Conservation (phyloP, 2,329 filamentous ascomycete species). For the Tolypocladium guangdongense region DNA sequence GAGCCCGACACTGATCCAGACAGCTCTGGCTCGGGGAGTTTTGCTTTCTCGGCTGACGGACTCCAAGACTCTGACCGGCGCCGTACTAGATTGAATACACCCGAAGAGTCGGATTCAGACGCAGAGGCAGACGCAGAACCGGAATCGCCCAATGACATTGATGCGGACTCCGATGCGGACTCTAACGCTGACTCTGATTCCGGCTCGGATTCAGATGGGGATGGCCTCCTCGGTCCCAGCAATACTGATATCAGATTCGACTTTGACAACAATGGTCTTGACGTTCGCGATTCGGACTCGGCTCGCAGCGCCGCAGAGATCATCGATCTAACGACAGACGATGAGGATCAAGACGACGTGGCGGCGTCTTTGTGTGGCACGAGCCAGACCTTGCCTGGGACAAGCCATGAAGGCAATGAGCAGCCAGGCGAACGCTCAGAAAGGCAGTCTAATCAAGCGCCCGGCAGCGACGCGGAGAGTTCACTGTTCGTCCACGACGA, state of each 20-base stretch:
- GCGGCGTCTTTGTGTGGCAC: not conserved
- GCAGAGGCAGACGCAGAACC: not conserved
- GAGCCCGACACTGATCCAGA: not conserved
- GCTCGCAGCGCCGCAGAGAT: not conserved
- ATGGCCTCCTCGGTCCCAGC: not conserved
- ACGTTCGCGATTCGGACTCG: not conserved
- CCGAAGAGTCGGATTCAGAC: too few species aligned
- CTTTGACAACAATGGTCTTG: not conserved
- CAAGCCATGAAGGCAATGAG: not conserved
- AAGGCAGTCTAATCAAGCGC: not conserved
- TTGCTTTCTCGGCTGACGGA: not conserved
- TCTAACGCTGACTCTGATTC: not conserved
- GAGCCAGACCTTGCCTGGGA: not conserved
- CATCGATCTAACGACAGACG: not conserved
- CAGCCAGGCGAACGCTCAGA: not conserved
- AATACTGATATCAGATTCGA: not conserved
- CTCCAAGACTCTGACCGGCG: not conserved
- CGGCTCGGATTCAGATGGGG: not conserved
- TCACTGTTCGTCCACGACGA: not conserved
- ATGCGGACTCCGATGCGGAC: not conserved
- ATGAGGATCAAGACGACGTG: not conserved
- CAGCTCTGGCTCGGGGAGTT: not conserved
- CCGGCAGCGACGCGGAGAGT: not conserved
- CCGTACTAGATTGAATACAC: not conserved
- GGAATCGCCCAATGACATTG: not conserved